phyloP scores from a whole-genome alignment of 116 monocot genomes.

The Posidonia oceanica region DNA sequence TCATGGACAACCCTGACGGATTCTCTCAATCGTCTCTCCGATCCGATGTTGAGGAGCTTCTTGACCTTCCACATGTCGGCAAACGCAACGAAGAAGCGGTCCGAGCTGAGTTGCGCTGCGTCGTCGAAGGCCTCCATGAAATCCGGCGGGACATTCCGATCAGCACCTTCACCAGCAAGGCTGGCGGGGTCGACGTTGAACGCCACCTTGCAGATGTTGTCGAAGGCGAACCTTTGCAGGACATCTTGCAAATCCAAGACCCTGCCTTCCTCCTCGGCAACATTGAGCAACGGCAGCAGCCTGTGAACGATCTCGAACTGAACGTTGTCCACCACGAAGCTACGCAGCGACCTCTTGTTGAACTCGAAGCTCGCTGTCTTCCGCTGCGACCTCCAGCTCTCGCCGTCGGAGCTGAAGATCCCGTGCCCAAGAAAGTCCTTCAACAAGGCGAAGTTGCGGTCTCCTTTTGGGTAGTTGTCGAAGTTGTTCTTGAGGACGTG shows the following conservation, averaged over 20 bases:
- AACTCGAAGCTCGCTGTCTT: conserved; percentile 43
- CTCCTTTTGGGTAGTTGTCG: conserved; percentile 37
- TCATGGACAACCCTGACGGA: conserved; percentile 19
- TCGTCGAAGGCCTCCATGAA: conserved; percentile 19
- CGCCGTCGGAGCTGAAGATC: conserved; percentile 49
- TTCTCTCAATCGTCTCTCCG: conserved; percentile 18
- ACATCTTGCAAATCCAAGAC: conserved; percentile 22
- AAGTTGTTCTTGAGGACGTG: conserved; percentile 39
- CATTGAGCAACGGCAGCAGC: conserved; percentile 8
- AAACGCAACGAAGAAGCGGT: conserved; percentile 14
- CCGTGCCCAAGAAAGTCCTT: conserved; percentile 45
- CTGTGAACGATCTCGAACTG: neutral
- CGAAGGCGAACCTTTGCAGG: conserved; percentile 31
- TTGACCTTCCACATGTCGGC: conserved; percentile 10
- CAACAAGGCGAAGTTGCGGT: neutral
- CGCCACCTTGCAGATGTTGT: conserved; percentile 34
- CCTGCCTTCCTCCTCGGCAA: neutral
- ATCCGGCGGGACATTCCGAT: neutral
- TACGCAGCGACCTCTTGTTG: conserved; percentile 32
- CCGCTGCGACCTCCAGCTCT: conserved; percentile 29
- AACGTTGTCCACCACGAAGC: conserved; percentile 17
- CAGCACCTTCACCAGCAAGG: conserved; percentile 3
- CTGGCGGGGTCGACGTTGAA: conserved; percentile 26
- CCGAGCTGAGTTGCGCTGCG: conserved; percentile 7
- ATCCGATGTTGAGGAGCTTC: conserved; percentile 23